Percentiles rank a stretch among this genome's conserved stretches.
Conservation (phyloP, 805 yeast species). For the Saturnispora saitoi region DNA sequence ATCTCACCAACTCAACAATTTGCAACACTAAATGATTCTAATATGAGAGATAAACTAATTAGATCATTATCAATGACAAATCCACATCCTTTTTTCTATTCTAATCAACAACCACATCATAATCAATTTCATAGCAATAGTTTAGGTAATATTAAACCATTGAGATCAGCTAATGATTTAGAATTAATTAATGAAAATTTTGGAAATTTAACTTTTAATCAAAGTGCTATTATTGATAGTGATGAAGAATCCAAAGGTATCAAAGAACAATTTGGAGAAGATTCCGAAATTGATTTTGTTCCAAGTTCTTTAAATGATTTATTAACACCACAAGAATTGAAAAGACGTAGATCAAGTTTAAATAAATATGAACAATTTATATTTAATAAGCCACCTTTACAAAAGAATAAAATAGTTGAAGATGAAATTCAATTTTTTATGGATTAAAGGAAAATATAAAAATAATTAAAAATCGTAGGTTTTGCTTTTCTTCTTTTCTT, state of each 20-base stretch:
- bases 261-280: constrained; percentile 17
- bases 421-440: constrained; percentile 30
- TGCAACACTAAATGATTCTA: neutral
- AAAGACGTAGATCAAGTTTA: constrained; percentile 52
- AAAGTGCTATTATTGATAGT: constrained; percentile 15
- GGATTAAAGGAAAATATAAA: too few species aligned
- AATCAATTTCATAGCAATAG: neutral
- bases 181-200: neutral
- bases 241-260: constrained; percentile 10
- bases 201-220: neutral
- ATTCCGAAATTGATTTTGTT: constrained; percentile 58
- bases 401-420: constrained; percentile 8
- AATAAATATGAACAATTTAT: constrained; percentile 2
- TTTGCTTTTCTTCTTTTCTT: too few species aligned
- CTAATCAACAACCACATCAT: neutral
- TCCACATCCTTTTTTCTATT: neutral
- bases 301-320: constrained; percentile 77
- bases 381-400: constrained; percentile 8
- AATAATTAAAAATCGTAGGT: too few species aligned
- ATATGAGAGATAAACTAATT: neutral
- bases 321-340: constrained; percentile 70
- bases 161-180: neutral
- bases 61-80: constrained; percentile 9
- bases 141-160: neutral
- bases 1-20: neutral